phyloP scores from a whole-genome alignment of 1,139 yeast species.

The Kodamaea alishanica region DNA sequence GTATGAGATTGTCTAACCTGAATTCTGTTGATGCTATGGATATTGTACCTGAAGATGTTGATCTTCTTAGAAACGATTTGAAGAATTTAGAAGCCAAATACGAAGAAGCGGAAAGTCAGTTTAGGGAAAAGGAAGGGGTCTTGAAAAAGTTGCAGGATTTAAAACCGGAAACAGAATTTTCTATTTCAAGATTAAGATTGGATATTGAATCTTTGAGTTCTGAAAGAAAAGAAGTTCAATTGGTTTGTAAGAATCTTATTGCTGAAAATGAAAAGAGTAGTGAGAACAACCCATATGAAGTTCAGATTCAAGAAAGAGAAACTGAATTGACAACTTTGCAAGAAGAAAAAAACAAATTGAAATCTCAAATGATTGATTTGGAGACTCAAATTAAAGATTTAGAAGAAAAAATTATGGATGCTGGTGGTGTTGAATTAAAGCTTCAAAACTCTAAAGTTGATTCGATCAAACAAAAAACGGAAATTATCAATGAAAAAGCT shows the following conservation, averaged over 20 bases:
- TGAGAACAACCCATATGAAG: conserved; percentile 23
- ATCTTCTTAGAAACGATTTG: conserved; percentile 51
- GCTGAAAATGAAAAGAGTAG: conserved; percentile 33
- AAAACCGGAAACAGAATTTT: conserved; percentile 66
- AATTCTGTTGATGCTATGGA: conserved; percentile 20
- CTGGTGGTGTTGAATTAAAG: conserved; percentile 86
- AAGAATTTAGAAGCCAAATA: conserved; percentile 53
- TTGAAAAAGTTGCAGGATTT: conserved; percentile 57
- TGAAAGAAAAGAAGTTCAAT: conserved; percentile 43
- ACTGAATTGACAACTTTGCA: conserved; percentile 31
- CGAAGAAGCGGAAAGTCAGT: conserved; percentile 50
- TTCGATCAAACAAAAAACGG: conserved; percentile 65
- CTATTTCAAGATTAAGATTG: conserved; percentile 55
- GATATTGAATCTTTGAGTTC: conserved; percentile 62
- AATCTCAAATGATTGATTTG: conserved; percentile 53
- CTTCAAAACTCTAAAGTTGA: conserved; percentile 81
- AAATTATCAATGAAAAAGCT: conserved; percentile 56
- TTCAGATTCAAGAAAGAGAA: conserved; percentile 39
- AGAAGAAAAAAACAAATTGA: conserved; percentile 41
- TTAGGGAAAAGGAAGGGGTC: conserved; percentile 56
- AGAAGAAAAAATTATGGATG: conserved; percentile 79
- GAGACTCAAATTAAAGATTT: conserved; percentile 57
- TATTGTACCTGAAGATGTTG: conserved; percentile 57
- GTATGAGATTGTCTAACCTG: conserved; percentile 48
- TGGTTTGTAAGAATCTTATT: conserved; percentile 32